phyloP scores from a whole-genome alignment of 768 basidiomycete genomes.

The Amanita inopinata region DNA sequence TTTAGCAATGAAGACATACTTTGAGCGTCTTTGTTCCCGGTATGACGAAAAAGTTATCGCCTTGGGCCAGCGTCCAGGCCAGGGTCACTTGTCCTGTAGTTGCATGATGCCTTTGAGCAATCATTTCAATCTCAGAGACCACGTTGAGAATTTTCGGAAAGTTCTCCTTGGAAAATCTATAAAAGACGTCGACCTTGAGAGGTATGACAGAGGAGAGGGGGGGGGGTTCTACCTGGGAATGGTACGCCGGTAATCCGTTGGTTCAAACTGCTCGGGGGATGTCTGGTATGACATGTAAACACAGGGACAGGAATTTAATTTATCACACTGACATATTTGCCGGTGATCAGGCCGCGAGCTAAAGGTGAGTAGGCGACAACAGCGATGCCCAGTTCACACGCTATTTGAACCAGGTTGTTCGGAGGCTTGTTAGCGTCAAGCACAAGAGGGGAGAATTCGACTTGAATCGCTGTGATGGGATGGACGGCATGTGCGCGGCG shows the following conservation, averaged over 20 bases:
- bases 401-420: constrained; percentile 26
- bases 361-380: constrained; percentile 42
- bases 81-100: constrained; percentile 34
- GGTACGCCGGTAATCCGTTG: constrained; percentile 24
- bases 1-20: constrained; percentile 11
- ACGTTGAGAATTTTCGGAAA: constrained; percentile 32
- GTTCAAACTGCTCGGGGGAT: constrained; percentile 31
- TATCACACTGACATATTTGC: constrained; percentile 28
- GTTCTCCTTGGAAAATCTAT: constrained; percentile 28
- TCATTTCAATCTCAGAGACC: constrained; percentile 23
- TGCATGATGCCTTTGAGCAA: constrained; percentile 25
- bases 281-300: constrained; percentile 15
- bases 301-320: not conserved
- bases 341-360: constrained; percentile 38
- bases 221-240: constrained; percentile 21
- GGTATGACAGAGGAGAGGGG: not conserved
- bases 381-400: constrained; percentile 33
- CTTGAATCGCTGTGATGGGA: constrained; percentile 33
- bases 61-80: constrained; percentile 38
- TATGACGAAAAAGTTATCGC: constrained; percentile 32
- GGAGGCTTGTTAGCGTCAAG: constrained; percentile 33
- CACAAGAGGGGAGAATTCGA: constrained; percentile 35
- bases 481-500: constrained; percentile 39
- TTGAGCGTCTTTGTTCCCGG: constrained; percentile 32
- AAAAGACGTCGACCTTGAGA: not conserved